Conservation (phyloP, 371 early-diverging fungal species). For the Nosema muscidifuracis region DNA sequence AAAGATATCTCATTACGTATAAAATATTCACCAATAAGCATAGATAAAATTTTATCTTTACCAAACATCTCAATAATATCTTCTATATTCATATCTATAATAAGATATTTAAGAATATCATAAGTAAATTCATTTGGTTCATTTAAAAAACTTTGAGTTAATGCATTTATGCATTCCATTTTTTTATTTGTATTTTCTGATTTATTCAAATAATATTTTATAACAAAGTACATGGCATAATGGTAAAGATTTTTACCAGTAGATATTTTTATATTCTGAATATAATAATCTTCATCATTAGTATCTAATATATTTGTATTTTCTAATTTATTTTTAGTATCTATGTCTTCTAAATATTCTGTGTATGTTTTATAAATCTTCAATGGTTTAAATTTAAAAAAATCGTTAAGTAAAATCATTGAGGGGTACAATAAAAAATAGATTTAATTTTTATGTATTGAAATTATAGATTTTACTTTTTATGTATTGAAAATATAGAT, state of each 20-base stretch:
- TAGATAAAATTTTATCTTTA: neutral
- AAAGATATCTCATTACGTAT: neutral
- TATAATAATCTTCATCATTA: neutral
- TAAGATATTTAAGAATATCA: neutral
- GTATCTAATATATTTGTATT: no score
- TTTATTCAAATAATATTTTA: constrained; percentile 1
- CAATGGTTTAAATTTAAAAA: neutral
- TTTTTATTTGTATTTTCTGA: neutral
- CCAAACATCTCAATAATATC: neutral
- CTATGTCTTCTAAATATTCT: neutral
- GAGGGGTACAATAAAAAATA: neutral
- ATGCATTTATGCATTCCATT: neutral
- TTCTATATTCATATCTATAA: neutral
- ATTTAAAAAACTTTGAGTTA: neutral
- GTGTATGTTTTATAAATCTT: neutral
- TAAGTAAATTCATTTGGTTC: neutral
- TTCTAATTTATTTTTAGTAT: neutral
- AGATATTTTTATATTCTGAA: neutral
- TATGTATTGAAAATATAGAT: no score
- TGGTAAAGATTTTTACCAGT: neutral
- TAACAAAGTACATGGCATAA: neutral
- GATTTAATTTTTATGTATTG: no score
- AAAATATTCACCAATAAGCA: neutral
- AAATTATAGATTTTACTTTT: no score
- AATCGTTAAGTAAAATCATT: neutral